Evolutionary conservation across 2,329 filamentous ascomycete genomes (phyloP).

Genomic region (Trichoderma asperellum): DNA sequence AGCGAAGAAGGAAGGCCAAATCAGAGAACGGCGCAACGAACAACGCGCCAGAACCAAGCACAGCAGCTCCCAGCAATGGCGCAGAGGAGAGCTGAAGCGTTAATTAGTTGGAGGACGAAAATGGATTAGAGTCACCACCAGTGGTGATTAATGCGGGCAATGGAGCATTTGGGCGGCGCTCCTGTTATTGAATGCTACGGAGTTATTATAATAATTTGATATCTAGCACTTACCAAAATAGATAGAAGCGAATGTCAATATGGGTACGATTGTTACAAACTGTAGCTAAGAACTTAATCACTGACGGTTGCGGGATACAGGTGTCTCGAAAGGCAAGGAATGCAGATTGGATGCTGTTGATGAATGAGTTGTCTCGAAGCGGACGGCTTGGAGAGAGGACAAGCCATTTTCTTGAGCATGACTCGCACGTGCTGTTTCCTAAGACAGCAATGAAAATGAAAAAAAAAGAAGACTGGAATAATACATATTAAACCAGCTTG

Average conservation of each 20-base stretch:
- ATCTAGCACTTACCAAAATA: conserved; percentile 4
- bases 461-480: not conserved
- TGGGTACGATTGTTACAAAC: not conserved
- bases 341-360: not conserved
- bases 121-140: too few relatives aligned
- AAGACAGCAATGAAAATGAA: not conserved
- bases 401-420: not conserved
- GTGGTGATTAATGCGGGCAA: not conserved
- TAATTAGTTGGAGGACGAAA: not conserved
- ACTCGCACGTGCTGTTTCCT: not conserved
- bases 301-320: not conserved
- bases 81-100: conserved; percentile 33
- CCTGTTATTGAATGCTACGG: not conserved
- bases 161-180: not conserved
- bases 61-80: conserved; percentile 27
- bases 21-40: conserved; percentile 30
- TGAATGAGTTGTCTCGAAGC: conserved; percentile 1
- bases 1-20: conserved; percentile 41
- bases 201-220: conserved; percentile 13
- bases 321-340: not conserved
- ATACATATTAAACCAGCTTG: not conserved
- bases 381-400: not conserved
- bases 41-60: conserved; percentile 28
- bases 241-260: conserved; percentile 19
- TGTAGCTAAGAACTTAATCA: not conserved